Conservation (phyloP, 352 stramenopile genomes). For the Achlya hypogyna region DNA sequence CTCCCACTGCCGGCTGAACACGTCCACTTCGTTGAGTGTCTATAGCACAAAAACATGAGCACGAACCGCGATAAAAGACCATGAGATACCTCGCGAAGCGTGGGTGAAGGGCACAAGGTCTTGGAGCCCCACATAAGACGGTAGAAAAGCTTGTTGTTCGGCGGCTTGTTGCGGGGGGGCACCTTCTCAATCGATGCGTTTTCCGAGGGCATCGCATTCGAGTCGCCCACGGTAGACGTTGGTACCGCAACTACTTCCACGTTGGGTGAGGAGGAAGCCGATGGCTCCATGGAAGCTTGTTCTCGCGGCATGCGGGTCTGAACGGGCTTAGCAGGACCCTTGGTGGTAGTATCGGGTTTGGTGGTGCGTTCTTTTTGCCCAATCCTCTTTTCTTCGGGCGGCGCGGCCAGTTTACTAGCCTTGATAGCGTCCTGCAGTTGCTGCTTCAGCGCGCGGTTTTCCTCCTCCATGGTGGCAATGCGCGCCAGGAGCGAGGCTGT, state of each 20-base stretch:
- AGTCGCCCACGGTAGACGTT: no score
- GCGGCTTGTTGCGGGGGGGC: neutral
- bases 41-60: no score
- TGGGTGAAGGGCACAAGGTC: conserved; percentile 1
- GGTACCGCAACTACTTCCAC: no score
- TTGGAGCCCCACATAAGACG: conserved; percentile 6
- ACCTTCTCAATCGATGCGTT: neutral
- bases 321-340: no score
- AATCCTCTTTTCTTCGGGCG: neutral
- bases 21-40: neutral
- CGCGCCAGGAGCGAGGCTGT: neutral
- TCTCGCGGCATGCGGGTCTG: no score
- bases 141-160: conserved; percentile 12
- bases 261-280: no score
- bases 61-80: neutral
- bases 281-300: no score
- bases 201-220: no score
- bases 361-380: no score
- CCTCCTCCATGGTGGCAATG: neutral
- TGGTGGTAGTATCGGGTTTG: no score
- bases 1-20: neutral
- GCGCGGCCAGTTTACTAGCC: neutral
- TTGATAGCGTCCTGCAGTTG: neutral
- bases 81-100: conserved; percentile 1
- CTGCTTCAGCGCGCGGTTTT: conserved; percentile 2